Evolutionary conservation across 257 asterid species (phyloP), one percentile per base, ranked within the genome.

Genomic region (Rubia yunnanensis): DNA sequence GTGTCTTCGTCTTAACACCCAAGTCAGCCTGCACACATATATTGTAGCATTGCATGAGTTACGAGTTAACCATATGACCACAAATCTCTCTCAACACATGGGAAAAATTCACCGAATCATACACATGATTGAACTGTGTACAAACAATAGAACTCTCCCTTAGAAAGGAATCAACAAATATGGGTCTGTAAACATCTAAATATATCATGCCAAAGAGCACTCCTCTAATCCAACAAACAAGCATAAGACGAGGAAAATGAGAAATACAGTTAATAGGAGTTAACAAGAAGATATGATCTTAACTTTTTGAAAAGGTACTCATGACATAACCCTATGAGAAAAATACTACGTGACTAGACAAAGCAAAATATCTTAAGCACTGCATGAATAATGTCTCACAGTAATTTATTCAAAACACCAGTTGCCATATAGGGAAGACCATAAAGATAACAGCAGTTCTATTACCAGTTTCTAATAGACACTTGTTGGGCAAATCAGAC

Each of bases 1-100:
- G 99, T 73, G 99, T 90, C 87, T 94, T 94, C 41, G 99, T 94
- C 89, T 94, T 94, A 77, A 94, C 99, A 70, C 99, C 99, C 76
- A 94, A 80, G 84, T 94, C 99, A 77, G 89, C 98, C 99, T 94
- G 85, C 84, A 85, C 52, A 44, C 54, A 70, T 28, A 75, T 70
- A 69, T 65, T 58, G n/a, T 39, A 70, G 36, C 32, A 64, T 49
- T 49, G 62, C 59, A 49, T 14, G 22, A 34, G 44, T 64, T 64
- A 30, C 10, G 36, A n/a, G 18, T 14, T 26, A 63, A 44, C 20
- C 59, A 64, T 17, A 10, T 17, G 18, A 13, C 22, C 14, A 14
- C 32, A 4, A 57, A 28, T 10, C 7, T 7, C 23, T 15, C 63
- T 15, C 14, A 30, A 5, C 41, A 59, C 14, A 59, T 2, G 17